Percentiles rank a stretch among this genome's conserved stretches.
Conservation (phyloP, 1,139 yeast species). For the Saccharomyces hybrid region DNA sequence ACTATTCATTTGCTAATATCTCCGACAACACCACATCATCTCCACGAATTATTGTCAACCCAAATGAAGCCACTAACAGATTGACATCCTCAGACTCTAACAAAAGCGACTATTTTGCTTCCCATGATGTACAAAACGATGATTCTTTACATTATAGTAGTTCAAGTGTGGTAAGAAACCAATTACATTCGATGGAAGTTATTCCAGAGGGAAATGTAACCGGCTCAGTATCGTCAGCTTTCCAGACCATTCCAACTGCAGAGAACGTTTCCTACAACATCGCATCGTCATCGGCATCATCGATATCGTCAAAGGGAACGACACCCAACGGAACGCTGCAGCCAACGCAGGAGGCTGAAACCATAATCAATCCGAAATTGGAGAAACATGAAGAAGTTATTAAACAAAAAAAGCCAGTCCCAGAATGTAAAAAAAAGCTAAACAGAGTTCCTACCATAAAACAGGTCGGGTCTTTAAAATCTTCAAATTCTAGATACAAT, state of each 20-base stretch:
- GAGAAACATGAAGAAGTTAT: not conserved
- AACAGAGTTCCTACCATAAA: constrained; percentile 11
- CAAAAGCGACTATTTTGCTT: not conserved
- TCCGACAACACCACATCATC: constrained; percentile 31
- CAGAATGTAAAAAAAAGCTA: constrained; percentile 4
- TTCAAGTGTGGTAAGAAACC: not conserved
- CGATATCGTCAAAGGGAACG: not conserved
- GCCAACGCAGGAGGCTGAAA: not conserved
- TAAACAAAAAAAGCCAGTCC: not conserved
- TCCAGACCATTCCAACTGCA: constrained; percentile 23
- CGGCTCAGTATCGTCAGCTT: constrained; percentile 12
- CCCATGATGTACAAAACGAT: not conserved
- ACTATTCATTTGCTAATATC: constrained; percentile 33
- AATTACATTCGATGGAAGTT: constrained; percentile 9
- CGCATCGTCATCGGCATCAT: constrained; percentile 7
- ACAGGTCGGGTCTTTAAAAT: constrained; percentile 7
- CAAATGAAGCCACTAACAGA: not conserved
- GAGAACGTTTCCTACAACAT: constrained; percentile 27
- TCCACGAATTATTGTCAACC: constrained; percentile 4
- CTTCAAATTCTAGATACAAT: not conserved
- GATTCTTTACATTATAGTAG: not conserved
- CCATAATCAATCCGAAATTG: not conserved
- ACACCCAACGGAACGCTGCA: not conserved
- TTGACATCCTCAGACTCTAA: not conserved
- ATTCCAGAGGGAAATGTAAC: constrained; percentile 11